Evolutionary conservation across 352 stramenopile genomes (phyloP).

Genomic region (Pythium guiyangense): DNA sequence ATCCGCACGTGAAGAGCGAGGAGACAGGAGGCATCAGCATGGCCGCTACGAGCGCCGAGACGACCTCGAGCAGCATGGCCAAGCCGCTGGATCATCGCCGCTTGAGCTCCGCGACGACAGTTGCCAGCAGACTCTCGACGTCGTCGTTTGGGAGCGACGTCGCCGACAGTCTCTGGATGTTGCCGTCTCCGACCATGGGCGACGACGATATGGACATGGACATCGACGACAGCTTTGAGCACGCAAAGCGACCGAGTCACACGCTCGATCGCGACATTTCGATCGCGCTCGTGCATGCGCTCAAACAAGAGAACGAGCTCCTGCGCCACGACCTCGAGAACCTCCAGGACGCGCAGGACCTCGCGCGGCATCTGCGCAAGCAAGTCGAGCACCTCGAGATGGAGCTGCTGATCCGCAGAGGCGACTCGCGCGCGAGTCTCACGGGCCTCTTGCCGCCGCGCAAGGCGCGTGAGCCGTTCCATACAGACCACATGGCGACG

Average conservation of each 20-base stretch:
- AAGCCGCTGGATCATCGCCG: not conserved
- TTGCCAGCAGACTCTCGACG: not conserved
- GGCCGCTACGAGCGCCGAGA: not conserved
- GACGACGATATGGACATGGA: not conserved
- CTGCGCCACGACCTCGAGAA: slow-evolving; percentile 32
- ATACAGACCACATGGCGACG: not conserved
- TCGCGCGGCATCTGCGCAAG: slow-evolving; percentile 24
- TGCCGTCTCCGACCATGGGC: not conserved
- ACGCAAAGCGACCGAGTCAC: slow-evolving; percentile 12
- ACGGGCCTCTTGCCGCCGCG: slow-evolving; percentile 17
- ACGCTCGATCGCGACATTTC: not conserved
- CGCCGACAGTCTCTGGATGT: not conserved
- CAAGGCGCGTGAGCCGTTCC: slow-evolving; percentile 13
- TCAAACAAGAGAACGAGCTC: slow-evolving; percentile 40
- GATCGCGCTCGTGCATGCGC: slow-evolving; percentile 15
- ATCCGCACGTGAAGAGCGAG: no score
- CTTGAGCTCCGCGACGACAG: not conserved
- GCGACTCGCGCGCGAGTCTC: slow-evolving; percentile 10
- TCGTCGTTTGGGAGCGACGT: not conserved
- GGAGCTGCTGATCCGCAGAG: slow-evolving; percentile 12
- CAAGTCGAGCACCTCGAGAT: slow-evolving; percentile 29
- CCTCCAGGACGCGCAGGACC: slow-evolving; percentile 26
- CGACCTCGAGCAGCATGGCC: not conserved
- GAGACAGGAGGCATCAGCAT: not conserved
- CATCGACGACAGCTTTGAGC: slow-evolving; percentile 2